These are phyloP conservation scores for Cladophialophora psammophila DNA, from an alignment of 2,329 filamentous ascomycete species.

Conservation along the genomic window DNA sequence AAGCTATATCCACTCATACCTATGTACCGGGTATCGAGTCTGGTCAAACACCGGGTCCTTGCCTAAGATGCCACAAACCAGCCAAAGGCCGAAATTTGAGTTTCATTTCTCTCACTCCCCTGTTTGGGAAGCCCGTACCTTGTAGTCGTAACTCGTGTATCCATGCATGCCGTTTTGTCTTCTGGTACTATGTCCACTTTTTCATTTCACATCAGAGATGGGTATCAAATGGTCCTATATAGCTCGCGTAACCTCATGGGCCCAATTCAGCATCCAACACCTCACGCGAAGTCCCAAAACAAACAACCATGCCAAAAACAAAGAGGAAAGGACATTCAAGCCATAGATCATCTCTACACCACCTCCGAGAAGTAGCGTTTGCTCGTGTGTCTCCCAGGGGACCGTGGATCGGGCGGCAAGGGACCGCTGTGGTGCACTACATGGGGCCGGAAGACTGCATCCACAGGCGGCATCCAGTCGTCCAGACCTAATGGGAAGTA, in stretches of 20 bases:
- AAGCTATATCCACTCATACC: slow-evolving; percentile 11
- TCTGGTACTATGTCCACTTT: slow-evolving; percentile 7
- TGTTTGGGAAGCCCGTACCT: slow-evolving; percentile 1
- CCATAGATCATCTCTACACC: slow-evolving; percentile 20
- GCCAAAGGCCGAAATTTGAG: background rate
- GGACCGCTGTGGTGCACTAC: slow-evolving; percentile 78
- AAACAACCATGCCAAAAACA: background rate
- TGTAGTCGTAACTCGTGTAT: slow-evolving; percentile 7
- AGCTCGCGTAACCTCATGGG: slow-evolving; percentile 19
- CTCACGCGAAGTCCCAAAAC: slow-evolving; percentile 2
- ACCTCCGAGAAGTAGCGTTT: slow-evolving; percentile 42
- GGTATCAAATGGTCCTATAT: slow-evolving; percentile 27
- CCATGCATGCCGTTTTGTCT: slow-evolving; percentile 9
- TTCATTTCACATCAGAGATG: slow-evolving; percentile 23
- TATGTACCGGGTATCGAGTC: background rate
- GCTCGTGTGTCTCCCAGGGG: slow-evolving; percentile 37
- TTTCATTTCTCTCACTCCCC: background rate
- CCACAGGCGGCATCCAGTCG: slow-evolving; percentile 89
- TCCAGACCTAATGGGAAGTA: slow-evolving; percentile 92
- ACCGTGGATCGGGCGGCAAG: slow-evolving; percentile 34
- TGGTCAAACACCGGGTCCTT: background rate
- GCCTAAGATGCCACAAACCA: slow-evolving; percentile 6
- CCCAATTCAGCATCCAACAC: background rate
- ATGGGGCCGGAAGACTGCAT: slow-evolving; percentile 88
- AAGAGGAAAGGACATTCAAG: background rate